Conservation (phyloP, 192 early-diverging fungal species). For the Allomyces macrogynus region DNA sequence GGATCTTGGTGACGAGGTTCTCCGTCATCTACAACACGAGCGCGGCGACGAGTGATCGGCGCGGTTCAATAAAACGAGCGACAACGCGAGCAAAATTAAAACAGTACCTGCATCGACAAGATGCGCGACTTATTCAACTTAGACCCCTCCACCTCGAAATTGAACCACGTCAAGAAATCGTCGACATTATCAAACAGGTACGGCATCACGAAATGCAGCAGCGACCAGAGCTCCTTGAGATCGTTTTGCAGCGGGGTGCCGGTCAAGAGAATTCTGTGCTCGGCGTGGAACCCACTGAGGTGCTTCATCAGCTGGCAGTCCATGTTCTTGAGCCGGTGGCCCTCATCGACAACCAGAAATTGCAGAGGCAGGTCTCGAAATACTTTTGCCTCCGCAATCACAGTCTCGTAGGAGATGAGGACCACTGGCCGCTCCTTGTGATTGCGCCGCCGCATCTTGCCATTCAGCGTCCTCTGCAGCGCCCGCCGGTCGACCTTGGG, state of each 20-base stretch:
- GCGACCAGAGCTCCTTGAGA: conserved; percentile 78
- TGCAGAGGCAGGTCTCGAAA: no score
- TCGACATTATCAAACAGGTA: conserved; percentile 64
- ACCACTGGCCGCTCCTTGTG: not conserved
- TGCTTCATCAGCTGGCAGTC: conserved; percentile 75
- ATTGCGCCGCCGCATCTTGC: conserved; percentile 13
- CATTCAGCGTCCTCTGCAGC: conserved; percentile 43
- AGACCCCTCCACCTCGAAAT: conserved; percentile 18
- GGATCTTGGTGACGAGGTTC: conserved; percentile 57
- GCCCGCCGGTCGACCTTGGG: conserved; percentile 41
- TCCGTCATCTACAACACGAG: conserved; percentile 34
- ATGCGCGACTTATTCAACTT: conserved; percentile 17
- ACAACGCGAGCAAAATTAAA: not conserved
- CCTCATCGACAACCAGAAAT: conserved; percentile 87
- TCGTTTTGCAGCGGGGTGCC: conserved; percentile 90
- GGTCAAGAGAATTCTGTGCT: conserved; percentile 73
- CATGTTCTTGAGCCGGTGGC: conserved; percentile 91
- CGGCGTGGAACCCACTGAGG: conserved; percentile 58
- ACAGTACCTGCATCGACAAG: conserved; percentile 11
- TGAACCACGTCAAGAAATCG: conserved; percentile 73
- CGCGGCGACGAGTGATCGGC: conserved; percentile 19
- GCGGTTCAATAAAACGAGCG: conserved; percentile 61
- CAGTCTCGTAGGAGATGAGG: not conserved
- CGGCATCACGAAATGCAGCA: conserved; percentile 88
- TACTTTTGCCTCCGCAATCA: no score